phyloP scores from a whole-genome alignment of 2,329 filamentous ascomycete species.

The Neofusicoccum sp. region DNA sequence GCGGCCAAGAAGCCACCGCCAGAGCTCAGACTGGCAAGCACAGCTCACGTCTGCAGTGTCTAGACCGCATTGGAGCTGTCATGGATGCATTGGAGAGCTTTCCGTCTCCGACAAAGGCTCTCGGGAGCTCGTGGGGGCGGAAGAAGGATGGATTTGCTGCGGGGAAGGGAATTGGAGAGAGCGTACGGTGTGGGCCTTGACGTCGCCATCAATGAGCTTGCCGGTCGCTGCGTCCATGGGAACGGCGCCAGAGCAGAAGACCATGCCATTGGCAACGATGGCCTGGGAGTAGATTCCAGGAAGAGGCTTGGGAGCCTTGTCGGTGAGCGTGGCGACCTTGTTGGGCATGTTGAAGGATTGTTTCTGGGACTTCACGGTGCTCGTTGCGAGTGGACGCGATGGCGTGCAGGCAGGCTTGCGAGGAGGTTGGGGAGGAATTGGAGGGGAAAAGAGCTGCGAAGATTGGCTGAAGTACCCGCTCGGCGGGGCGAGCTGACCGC shows the following conservation, averaged over 20 bases:
- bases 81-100: not conserved
- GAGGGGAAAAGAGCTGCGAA: not conserved
- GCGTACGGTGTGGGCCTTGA: slow-evolving; percentile 18
- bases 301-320: slow-evolving; percentile 20
- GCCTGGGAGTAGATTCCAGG: slow-evolving; percentile 20
- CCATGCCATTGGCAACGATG: slow-evolving; percentile 21
- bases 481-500: not conserved
- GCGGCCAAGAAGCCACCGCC: too few species aligned
- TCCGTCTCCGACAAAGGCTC: not conserved
- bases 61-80: too few species aligned
- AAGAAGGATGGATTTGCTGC: not conserved
- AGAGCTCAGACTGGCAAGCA: too few species aligned
- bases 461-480: not conserved
- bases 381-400: not conserved
- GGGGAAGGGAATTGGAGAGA: not conserved
- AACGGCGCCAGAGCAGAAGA: slow-evolving; percentile 20
- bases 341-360: not conserved
- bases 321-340: slow-evolving; percentile 19
- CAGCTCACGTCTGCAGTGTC: too few species aligned
- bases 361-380: not conserved
- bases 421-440: not conserved
- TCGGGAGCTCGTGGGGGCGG: too few species aligned
- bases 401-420: not conserved
- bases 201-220: slow-evolving; percentile 19
- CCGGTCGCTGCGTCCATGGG: slow-evolving; percentile 10